phyloP scores from a whole-genome alignment of 2,329 filamentous ascomycete species.

The Beauveria sp. region DNA sequence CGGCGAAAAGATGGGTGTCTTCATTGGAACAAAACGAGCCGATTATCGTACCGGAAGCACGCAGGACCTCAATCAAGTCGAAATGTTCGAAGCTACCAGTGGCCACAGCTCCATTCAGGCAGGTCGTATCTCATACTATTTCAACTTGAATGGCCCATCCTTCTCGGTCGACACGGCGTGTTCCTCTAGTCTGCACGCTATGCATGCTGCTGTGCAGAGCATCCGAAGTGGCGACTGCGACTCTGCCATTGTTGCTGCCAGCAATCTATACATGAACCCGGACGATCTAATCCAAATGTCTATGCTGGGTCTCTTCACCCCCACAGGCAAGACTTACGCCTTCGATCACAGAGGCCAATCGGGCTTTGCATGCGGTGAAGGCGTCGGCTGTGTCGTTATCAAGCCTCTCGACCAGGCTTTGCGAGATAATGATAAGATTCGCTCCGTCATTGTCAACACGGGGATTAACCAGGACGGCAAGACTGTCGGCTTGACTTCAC shows the following conservation, averaged over 20 bases:
- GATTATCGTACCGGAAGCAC: conserved; percentile 41
- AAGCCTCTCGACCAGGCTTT: conserved; percentile 50
- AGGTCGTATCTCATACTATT: conserved; percentile 48
- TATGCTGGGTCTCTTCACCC: conserved; percentile 32
- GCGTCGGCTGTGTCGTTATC: conserved; percentile 45
- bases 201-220: conserved; percentile 43
- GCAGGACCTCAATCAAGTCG: conserved; percentile 37
- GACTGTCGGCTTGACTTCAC: conserved; percentile 42
- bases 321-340: conserved; percentile 43
- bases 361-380: conserved; percentile 57
- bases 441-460: conserved; percentile 41
- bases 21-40: conserved; percentile 38
- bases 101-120: conserved; percentile 43
- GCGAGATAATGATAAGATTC: conserved; percentile 45
- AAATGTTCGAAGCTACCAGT: conserved; percentile 45
- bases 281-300: conserved; percentile 27
- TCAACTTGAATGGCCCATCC: conserved; percentile 45
- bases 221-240: conserved; percentile 38
- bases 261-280: conserved; percentile 39
- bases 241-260: conserved; percentile 39
- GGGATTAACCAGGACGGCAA: conserved; percentile 50
- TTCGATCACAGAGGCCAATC: conserved; percentile 21
- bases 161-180: conserved; percentile 46
- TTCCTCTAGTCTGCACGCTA: conserved; percentile 41
- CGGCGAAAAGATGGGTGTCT: conserved; percentile 42